Evolutionary conservation across 495 filamentous ascomycete species (phyloP).

Genomic region (Tetracladium setigerum): DNA sequence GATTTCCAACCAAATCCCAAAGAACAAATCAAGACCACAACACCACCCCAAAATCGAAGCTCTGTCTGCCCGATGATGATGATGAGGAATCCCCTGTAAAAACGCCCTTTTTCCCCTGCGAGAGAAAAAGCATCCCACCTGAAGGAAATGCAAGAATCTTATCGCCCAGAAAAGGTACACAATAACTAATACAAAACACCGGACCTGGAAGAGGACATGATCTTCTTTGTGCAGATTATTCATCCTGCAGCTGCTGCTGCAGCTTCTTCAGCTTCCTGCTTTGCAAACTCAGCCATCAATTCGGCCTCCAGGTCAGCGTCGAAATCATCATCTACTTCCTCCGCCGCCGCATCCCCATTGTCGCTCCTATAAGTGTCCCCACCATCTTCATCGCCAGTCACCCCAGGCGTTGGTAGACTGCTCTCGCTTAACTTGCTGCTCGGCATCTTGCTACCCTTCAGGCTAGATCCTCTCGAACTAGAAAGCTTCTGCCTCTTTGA

Average conservation of each 20-base stretch:
- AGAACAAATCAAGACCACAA: too few relatives aligned
- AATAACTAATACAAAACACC: too few relatives aligned
- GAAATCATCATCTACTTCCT: slow-evolving; percentile 35
- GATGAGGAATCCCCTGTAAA: too few relatives aligned
- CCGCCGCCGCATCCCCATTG: slow-evolving; percentile 9
- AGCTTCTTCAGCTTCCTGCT: slow-evolving; percentile 27
- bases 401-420: slow-evolving; percentile 42
- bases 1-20: too few relatives aligned
- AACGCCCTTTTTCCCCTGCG: too few relatives aligned
- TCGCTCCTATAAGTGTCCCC: slow-evolving; percentile 25
- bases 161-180: too few relatives aligned
- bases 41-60: too few relatives aligned
- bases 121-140: too few relatives aligned
- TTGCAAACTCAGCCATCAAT: slow-evolving; percentile 58
- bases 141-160: too few relatives aligned
- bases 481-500: slow-evolving; percentile 28
- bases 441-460: slow-evolving; percentile 36
- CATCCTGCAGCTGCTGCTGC: slow-evolving; percentile 3
- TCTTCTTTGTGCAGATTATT: too few relatives aligned
- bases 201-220: too few relatives aligned
- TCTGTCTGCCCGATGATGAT: too few relatives aligned
- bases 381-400: slow-evolving; percentile 45
- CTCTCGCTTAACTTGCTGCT: slow-evolving; percentile 18
- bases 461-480: slow-evolving; percentile 24
- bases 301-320: slow-evolving; percentile 62